Evolutionary conservation across 495 filamentous ascomycete genomes (phyloP).

Genomic region (Daldinia loculata): DNA sequence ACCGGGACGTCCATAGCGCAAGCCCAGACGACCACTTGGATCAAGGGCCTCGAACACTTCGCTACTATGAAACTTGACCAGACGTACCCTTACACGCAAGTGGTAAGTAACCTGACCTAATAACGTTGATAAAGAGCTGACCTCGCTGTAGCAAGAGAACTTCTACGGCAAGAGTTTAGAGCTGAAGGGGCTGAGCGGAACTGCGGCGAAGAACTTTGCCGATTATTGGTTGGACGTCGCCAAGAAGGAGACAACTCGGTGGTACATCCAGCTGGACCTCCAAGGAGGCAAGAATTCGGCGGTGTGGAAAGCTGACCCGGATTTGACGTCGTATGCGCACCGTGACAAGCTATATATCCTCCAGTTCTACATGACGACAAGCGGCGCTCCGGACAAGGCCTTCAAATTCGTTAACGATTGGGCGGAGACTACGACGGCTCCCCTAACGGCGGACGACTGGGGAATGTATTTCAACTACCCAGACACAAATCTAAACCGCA

Average conservation of each 20-base stretch:
- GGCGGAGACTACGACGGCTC: slow-evolving; percentile 48
- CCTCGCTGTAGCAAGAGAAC: slow-evolving; percentile 50
- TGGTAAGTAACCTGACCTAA: slow-evolving; percentile 37
- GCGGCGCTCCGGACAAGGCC: slow-evolving; percentile 45
- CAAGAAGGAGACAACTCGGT: slow-evolving; percentile 48
- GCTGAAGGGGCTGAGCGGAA: slow-evolving; percentile 48
- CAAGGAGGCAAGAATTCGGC: slow-evolving; percentile 56
- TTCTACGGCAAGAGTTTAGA: slow-evolving; percentile 58
- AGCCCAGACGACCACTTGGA: slow-evolving; percentile 53
- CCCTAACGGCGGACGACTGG: slow-evolving; percentile 46
- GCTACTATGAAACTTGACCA: slow-evolving; percentile 54
- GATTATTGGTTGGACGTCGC: slow-evolving; percentile 55
- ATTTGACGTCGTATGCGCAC: slow-evolving; percentile 50
- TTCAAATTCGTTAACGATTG: slow-evolving; percentile 53
- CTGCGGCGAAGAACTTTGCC: slow-evolving; percentile 47
- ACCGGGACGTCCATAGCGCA: slow-evolving; percentile 45
- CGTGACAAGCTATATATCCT: slow-evolving; percentile 56
- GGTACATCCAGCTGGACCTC: slow-evolving; percentile 57
- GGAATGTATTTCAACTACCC: slow-evolving; percentile 61
- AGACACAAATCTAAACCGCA: slow-evolving; percentile 50
- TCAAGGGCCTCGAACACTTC: slow-evolving; percentile 53
- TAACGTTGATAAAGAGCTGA: slow-evolving; percentile 17
- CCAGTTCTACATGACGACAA: slow-evolving; percentile 52
- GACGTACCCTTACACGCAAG: slow-evolving; percentile 51
- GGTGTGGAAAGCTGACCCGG: slow-evolving; percentile 46